phyloP scores from a whole-genome alignment of 2,329 filamentous ascomycete genomes.

The Phaeosphaeriaceae sp. region DNA sequence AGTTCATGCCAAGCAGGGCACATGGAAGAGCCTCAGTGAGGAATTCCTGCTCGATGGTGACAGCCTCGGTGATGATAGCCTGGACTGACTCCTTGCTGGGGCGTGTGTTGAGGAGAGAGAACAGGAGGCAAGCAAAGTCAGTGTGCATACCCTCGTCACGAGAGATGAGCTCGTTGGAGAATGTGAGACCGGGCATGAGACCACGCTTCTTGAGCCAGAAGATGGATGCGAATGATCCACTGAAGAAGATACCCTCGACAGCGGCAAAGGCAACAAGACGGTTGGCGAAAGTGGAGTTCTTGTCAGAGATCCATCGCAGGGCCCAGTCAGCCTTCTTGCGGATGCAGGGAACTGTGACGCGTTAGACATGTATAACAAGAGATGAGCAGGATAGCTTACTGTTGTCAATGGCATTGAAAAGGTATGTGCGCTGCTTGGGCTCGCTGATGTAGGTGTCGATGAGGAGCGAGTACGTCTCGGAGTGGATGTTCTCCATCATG shows the following conservation, averaged over 20 bases:
- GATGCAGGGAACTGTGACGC: slow-evolving; percentile 81
- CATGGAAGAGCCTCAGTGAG: slow-evolving; percentile 93
- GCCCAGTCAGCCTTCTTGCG: slow-evolving; percentile 99
- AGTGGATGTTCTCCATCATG: slow-evolving; percentile 99
- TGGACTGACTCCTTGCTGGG: slow-evolving; percentile 81
- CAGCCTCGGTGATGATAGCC: slow-evolving; percentile 92
- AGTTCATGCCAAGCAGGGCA: slow-evolving; percentile 96
- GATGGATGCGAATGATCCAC: slow-evolving; percentile 96
- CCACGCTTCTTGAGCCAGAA: slow-evolving; percentile 99
- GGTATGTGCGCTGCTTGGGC: slow-evolving; percentile 87
- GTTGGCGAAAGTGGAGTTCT: slow-evolving; percentile 92
- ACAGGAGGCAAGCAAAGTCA: slow-evolving; percentile 96
- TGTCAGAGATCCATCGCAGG: slow-evolving; percentile 90
- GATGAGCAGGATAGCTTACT: slow-evolving; percentile 63
- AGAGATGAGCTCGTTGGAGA: slow-evolving; percentile 99
- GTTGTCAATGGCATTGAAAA: slow-evolving; percentile 98
- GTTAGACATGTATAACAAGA: slow-evolving; percentile 32
- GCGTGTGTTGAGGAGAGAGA: slow-evolving; percentile 95
- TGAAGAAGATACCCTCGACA: slow-evolving; percentile 99
- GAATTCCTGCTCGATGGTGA: slow-evolving; percentile 96
- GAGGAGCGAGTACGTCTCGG: slow-evolving; percentile 97
- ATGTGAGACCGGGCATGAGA: slow-evolving; percentile 96
- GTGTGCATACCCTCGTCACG: slow-evolving; percentile 99
- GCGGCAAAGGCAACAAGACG: slow-evolving; percentile 96
- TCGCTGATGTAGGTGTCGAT: slow-evolving; percentile 99